Evolutionary conservation across 805 yeast species (phyloP).

Genomic region (Teunomyces atbi): DNA sequence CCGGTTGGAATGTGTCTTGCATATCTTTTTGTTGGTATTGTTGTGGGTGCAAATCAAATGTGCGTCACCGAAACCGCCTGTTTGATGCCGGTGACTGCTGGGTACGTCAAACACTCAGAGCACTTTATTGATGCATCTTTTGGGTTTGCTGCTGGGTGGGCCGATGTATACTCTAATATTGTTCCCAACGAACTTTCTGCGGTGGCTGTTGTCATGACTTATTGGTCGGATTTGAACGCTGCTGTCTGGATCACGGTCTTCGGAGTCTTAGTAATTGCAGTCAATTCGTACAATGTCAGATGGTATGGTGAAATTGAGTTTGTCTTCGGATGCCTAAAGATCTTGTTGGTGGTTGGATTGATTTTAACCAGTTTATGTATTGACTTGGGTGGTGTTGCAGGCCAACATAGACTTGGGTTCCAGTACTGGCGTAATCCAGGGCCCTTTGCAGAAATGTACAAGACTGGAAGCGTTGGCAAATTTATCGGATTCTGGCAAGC

Average conservation of each 20-base stretch:
- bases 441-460: constrained; percentile 28
- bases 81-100: constrained; percentile 38
- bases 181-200: constrained; percentile 47
- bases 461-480: constrained; percentile 9
- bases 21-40: constrained; percentile 46
- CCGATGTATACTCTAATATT: constrained; percentile 30
- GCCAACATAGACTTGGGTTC: constrained; percentile 25
- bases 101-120: constrained; percentile 35
- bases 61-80: constrained; percentile 39
- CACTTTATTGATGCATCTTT: constrained; percentile 43
- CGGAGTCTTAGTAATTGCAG: constrained; percentile 30
- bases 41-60: constrained; percentile 38
- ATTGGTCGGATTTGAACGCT: constrained; percentile 44
- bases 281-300: constrained; percentile 41
- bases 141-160: constrained; percentile 49
- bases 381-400: constrained; percentile 25
- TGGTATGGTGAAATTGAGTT: constrained; percentile 32
- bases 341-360: constrained; percentile 21
- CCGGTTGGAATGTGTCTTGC: constrained; percentile 48
- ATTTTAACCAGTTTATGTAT: constrained; percentile 19
- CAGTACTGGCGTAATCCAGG: constrained; percentile 42
- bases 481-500: constrained; percentile 30
- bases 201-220: constrained; percentile 45
- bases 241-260: constrained; percentile 48
- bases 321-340: constrained; percentile 23